Conservation (phyloP, 2,329 filamentous ascomycete species). For the Neofusicoccum kwambonambiense region DNA sequence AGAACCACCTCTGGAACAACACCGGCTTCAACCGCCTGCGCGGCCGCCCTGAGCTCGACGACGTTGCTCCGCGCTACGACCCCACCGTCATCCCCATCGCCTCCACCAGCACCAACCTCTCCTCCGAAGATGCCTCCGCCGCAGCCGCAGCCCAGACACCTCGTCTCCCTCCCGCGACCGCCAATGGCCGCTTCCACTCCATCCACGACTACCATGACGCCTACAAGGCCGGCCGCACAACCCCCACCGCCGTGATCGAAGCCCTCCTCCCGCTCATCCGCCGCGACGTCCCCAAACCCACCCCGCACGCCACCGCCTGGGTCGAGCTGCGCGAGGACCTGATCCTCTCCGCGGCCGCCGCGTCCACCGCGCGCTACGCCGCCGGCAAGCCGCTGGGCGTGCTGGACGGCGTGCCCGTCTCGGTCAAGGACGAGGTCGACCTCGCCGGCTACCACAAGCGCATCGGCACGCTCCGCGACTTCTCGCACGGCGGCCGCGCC, state of each 20-base stretch:
- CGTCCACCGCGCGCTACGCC: constrained; percentile 71
- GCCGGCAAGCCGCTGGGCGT: constrained; percentile 64
- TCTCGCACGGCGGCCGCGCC: constrained; percentile 41
- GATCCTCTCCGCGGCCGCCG: constrained; percentile 66
- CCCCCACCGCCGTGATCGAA: constrained; percentile 70
- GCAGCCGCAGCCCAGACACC: background rate
- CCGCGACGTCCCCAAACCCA: constrained; percentile 53
- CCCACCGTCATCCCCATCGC: constrained; percentile 55
- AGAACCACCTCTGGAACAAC: constrained; percentile 68
- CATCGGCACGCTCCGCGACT: constrained; percentile 62
- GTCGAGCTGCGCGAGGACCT: constrained; percentile 64
- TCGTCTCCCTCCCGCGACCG: background rate
- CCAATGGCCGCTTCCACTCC: constrained; percentile 47
- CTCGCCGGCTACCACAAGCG: constrained; percentile 69
- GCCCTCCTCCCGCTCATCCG: constrained; percentile 69
- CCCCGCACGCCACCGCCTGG: constrained; percentile 70
- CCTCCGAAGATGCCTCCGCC: background rate
- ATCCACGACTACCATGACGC: constrained; percentile 74
- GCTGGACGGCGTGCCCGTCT: constrained; percentile 79
- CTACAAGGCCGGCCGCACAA: constrained; percentile 68
- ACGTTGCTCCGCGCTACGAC: constrained; percentile 55
- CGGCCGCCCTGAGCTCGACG: constrained; percentile 53
- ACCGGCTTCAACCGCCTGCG: constrained; percentile 63
- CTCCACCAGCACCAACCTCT: background rate
- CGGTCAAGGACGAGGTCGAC: constrained; percentile 78